Percentiles rank a stretch among this genome's conserved stretches.
Evolutionary conservation across 1,284 basidiomycete genomes (phyloP).

Genomic region (Rhodofomes roseus): DNA sequence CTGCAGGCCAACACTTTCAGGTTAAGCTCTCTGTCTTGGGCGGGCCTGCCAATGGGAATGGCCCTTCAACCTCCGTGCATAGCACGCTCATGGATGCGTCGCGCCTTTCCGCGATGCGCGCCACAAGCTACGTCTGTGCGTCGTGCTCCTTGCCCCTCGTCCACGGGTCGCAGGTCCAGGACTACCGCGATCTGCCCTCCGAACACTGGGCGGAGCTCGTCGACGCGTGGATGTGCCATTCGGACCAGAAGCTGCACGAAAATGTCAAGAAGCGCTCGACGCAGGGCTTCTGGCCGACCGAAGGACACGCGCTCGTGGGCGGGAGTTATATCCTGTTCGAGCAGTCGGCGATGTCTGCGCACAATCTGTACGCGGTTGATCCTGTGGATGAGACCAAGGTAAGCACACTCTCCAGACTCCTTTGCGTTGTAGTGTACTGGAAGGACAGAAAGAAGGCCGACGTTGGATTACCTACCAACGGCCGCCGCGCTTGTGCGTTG

Average conservation of each 20-base stretch:
- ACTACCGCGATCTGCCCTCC: conserved; percentile 85
- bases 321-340: conserved; percentile 83
- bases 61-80: not conserved
- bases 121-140: conserved; percentile 64
- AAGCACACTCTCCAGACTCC: conserved; percentile 29
- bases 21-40: conserved; percentile 50
- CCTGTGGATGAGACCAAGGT: conserved; percentile 44
- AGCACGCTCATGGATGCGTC: conserved; percentile 63
- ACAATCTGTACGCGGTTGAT: conserved; percentile 49
- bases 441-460: conserved; percentile 88
- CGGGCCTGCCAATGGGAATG: conserved; percentile 6
- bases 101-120: conserved; percentile 48
- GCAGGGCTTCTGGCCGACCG: conserved; percentile 77
- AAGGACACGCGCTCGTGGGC: conserved; percentile 74
- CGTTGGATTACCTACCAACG: conserved; percentile 72
- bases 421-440: conserved; percentile 13
- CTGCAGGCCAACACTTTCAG: conserved; percentile 45
- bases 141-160: conserved; percentile 76
- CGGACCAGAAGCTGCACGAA: conserved; percentile 79
- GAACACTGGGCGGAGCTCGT: conserved; percentile 97
- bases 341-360: conserved; percentile 48
- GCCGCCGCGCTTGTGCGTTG: conserved; percentile 32
- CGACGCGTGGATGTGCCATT: conserved; percentile 98
- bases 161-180: conserved; percentile 41
- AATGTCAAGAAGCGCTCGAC: conserved; percentile 62